Evolutionary conservation across 805 yeast species (phyloP).

Genomic region (Teunomyces gatunensis): DNA sequence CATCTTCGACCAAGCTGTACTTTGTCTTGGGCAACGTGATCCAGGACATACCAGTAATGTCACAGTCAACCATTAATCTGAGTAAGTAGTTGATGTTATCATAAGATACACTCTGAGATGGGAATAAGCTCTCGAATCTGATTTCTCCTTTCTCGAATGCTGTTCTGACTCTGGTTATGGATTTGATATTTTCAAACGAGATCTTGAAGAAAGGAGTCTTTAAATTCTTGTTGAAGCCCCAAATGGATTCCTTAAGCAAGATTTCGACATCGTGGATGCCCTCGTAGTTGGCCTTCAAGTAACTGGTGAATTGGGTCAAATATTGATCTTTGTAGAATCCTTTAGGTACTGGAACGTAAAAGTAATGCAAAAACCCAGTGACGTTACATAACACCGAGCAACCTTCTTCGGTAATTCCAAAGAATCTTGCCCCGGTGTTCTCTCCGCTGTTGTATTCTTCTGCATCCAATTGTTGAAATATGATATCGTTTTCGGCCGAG

Average conservation of each 20-base stretch:
- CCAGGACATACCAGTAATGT: constrained; percentile 97
- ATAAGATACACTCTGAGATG: constrained; percentile 64
- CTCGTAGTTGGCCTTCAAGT: constrained; percentile 47
- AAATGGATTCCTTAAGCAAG: constrained; percentile 73
- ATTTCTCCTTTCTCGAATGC: constrained; percentile 84
- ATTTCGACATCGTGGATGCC: constrained; percentile 69
- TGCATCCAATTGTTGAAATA: constrained; percentile 92
- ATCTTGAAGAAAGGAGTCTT: constrained; percentile 80
- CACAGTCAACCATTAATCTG: constrained; percentile 88
- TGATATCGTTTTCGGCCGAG: constrained; percentile 49
- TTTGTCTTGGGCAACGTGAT: constrained; percentile 77
- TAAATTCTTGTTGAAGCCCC: constrained; percentile 86
- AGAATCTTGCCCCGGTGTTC: constrained; percentile 70
- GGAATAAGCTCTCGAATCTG: constrained; percentile 60
- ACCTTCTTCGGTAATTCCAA: constrained; percentile 90
- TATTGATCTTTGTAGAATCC: constrained; percentile 62
- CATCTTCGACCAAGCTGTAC: constrained; percentile 48
- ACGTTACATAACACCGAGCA: constrained; percentile 88
- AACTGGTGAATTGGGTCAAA: constrained; percentile 42
- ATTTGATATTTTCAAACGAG: constrained; percentile 60
- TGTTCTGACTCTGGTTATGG: constrained; percentile 65
- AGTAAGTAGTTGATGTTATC: constrained; percentile 87
- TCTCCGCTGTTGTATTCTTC: constrained; percentile 71
- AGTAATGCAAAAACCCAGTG: constrained; percentile 82
- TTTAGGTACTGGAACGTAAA: constrained; percentile 87